These are phyloP conservation scores for Arxiozyma telluris DNA, from an alignment of 1,139 yeast genomes.

Conservation along the genomic window DNA sequence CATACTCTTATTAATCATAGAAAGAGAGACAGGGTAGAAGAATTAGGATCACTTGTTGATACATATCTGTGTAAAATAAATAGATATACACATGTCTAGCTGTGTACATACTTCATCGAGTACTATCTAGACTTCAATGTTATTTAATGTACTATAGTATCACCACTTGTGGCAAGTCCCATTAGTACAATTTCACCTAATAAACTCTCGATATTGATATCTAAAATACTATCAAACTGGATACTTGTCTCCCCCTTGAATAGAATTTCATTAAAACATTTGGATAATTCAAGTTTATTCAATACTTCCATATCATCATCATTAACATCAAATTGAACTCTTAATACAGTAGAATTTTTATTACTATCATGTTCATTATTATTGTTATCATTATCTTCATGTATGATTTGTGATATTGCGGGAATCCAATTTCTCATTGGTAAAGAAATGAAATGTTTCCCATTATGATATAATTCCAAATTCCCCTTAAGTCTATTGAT, in stretches of 20 bases:
- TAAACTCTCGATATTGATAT: conserved; percentile 26
- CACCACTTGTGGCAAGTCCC: conserved; percentile 23
- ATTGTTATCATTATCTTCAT: conserved; percentile 2
- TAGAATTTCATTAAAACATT: conserved; percentile 32
- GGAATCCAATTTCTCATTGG: conserved; percentile 33
- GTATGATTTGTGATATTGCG: conserved; percentile 27
- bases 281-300: conserved; percentile 29
- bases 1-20: too few relatives aligned
- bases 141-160: conserved; percentile 15
- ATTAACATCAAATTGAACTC: conserved; percentile 26
- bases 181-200: conserved; percentile 31
- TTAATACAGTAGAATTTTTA: conserved; percentile 13
- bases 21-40: background rate
- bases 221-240: conserved; percentile 29
- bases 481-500: conserved; percentile 31
- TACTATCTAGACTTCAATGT: too few relatives aligned
- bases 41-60: too few relatives aligned
- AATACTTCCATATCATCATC: conserved; percentile 30
- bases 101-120: background rate
- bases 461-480: conserved; percentile 30
- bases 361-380: conserved; percentile 8
- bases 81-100: background rate
- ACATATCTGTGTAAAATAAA: background rate
- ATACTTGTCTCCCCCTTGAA: conserved; percentile 29
- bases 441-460: conserved; percentile 30